Conservation (phyloP, 179 eudicot genomes). For the Sideroxylon spinosum region DNA sequence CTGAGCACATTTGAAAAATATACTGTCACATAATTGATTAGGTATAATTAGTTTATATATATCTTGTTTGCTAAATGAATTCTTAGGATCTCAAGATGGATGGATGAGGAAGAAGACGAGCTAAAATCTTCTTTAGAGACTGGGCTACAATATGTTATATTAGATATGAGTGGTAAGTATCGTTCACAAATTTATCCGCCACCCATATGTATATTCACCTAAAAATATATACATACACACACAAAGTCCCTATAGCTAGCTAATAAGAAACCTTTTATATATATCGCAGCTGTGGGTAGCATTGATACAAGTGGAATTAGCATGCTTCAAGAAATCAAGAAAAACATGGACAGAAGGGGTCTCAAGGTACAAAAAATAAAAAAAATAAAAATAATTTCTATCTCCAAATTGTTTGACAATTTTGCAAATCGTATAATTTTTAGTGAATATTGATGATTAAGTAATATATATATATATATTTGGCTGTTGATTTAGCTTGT, state of each 20-base stretch:
- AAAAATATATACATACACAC: not conserved
- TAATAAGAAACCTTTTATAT: not conserved
- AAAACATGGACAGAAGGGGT: conserved; percentile 56
- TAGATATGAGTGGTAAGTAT: conserved; percentile 72
- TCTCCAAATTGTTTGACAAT: too few relatives aligned
- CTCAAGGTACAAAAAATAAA: conserved; percentile 52
- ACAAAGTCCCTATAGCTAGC: too few relatives aligned
- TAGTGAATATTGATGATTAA: too few relatives aligned
- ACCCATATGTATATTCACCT: too few relatives aligned
- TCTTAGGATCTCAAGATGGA: conserved; percentile 75
- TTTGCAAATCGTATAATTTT: too few relatives aligned
- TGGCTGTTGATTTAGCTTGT: conserved; percentile 22
- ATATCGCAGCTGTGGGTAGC: conserved; percentile 56
- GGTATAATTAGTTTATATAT: too few relatives aligned
- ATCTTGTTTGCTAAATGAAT: not conserved
- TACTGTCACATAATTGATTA: not conserved
- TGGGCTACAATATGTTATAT: conserved; percentile 56
- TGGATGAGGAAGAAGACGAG: conserved; percentile 87
- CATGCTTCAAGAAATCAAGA: conserved; percentile 90
- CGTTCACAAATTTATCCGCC: not conserved
- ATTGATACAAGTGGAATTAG: conserved; percentile 91
- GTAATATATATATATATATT: too few relatives aligned
- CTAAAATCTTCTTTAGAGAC: conserved; percentile 47
- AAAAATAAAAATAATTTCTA: not conserved
- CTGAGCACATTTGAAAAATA: not conserved